Evolutionary conservation across 169 alveolate genomes (phyloP), one percentile per base, ranked within the genome.

Genomic region (Neospora caninum): DNA sequence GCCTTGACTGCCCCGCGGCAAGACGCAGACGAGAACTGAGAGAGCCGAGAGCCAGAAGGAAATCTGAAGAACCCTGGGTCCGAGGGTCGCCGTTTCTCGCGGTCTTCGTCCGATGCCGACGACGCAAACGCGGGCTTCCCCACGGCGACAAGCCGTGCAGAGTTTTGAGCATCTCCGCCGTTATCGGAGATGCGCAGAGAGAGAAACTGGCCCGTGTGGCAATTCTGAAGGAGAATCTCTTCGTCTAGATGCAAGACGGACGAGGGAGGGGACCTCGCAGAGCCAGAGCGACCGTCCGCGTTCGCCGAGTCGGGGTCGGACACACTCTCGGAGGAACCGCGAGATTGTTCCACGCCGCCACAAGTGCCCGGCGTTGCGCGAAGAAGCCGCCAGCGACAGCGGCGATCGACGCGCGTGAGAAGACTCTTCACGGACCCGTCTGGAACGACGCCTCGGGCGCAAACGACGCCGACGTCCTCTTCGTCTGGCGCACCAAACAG

Each of bases 401-500:
- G 84, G 84, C 84, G 39, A 22, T 73, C 84, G 43, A 73, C 84
- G 22, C 49, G 45, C 38, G 39, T 27, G 1, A 34, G 42, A 13
- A 73, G 84, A 31, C 43, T 31, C 84, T 73, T 73, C 49, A 73
- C 25, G n/a, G 73, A 64, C 7, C 73, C 73, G 42, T 73, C 84
- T n/a, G 84, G 39, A 36, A 6, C 10, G 42, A 73, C 84, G 43
- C 39, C 84, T 41, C 84, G 39, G n/a, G 73, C 73, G 20, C 73
- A 64, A 6, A 34, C 43, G 22, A 73, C 84, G 84, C 84, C 49
- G 42, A 73, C 43, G n/a, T 31, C 49, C 43, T 73, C 84, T 73
- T 73, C 84, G 42, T 73, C 84, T 2, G 39, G 45, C n/a, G 84
- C 84, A 73, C 49, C 73, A 64, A 64, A 64, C 73, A 64, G 73